These are phyloP conservation scores for Madurella mycetomatis DNA, from an alignment of 2,329 filamentous ascomycete species.

Conservation along the genomic window DNA sequence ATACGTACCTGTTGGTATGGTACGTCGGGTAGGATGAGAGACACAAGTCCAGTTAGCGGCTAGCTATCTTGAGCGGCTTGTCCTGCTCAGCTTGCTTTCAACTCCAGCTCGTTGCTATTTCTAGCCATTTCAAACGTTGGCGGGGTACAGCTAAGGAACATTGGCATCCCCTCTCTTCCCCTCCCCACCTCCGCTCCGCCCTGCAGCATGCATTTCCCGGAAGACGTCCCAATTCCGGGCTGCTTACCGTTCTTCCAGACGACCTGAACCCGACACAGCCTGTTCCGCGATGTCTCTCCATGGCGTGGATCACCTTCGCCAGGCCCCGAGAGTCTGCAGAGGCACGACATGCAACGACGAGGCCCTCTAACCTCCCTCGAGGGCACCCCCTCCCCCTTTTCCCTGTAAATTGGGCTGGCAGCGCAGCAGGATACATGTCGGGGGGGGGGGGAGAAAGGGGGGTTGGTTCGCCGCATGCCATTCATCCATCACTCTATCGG, in stretches of 20 bases:
- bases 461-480: not conserved
- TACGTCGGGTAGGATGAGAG: too few relatives aligned
- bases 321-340: not conserved
- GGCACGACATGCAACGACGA: constrained; percentile 7
- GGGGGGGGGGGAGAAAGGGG: constrained; percentile 2
- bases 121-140: not conserved
- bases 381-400: too few relatives aligned
- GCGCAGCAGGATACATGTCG: not conserved
- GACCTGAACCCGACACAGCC: not conserved
- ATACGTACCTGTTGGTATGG: too few relatives aligned
- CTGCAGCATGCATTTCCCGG: too few relatives aligned
- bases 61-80: too few relatives aligned
- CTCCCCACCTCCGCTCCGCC: too few relatives aligned
- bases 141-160: not conserved
- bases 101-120: not conserved
- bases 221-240: too few relatives aligned
- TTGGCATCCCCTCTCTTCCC: too few relatives aligned
- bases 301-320: not conserved
- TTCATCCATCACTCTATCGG: not conserved
- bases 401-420: not conserved
- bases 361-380: not conserved
- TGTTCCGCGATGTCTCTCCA: not conserved
- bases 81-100: not conserved
- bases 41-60: too few relatives aligned
- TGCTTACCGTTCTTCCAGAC: too few relatives aligned